Percentiles rank a stretch among this genome's conserved stretches.
Conservation (phyloP, 1,139 yeast genomes). For the Suhomyces atakaporum region DNA sequence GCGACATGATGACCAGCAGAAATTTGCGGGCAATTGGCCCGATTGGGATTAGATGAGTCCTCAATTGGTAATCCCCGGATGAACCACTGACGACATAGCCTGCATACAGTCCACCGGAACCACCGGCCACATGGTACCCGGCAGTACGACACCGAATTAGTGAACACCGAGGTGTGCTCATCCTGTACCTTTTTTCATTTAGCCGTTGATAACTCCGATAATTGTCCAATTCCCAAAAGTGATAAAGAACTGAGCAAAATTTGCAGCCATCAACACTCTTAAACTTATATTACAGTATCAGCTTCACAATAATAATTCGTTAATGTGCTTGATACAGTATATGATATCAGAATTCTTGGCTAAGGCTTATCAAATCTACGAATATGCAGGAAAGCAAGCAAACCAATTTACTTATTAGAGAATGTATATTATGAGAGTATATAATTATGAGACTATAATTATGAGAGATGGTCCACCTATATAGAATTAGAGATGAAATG, state of each 20-base stretch:
- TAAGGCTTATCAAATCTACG: too few species aligned
- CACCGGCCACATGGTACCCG: neutral
- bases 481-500: slow-evolving; percentile 9
- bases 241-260: too few species aligned
- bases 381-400: neutral
- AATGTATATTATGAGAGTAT: slow-evolving; percentile 8
- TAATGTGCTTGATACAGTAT: too few species aligned
- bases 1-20: slow-evolving; percentile 3
- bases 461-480: slow-evolving; percentile 6
- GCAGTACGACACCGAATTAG: neutral
- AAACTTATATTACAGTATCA: too few species aligned
- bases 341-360: too few species aligned
- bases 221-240: too few species aligned
- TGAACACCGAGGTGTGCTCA: neutral
- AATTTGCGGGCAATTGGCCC: slow-evolving; percentile 4
- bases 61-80: neutral
- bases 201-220: too few species aligned
- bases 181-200: too few species aligned
- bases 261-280: too few species aligned
- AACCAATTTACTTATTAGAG: neutral
- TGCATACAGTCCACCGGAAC: neutral
- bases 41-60: neutral
- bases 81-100: neutral
- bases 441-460: slow-evolving; percentile 1
- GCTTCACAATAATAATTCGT: too few species aligned